Base-by-base conservation (phyloP, 352 stramenopile genomes). In the Globisporangium yorkense region DNA sequence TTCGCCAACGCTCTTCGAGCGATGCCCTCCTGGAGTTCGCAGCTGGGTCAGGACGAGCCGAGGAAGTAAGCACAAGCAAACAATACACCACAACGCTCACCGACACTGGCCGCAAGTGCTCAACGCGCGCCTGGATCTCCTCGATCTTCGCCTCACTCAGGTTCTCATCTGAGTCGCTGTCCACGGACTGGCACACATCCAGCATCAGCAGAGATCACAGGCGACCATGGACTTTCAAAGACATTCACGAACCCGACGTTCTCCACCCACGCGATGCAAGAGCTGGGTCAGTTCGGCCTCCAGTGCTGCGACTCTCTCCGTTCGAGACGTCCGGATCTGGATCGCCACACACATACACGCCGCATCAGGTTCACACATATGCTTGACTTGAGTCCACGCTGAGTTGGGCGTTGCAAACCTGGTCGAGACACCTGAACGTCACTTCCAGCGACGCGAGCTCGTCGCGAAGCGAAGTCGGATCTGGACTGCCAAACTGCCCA, bases 401-500 rank as follows among this genome's bases (percentile, higher is more conserved):
- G 24, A 8, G 3, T 5, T 1, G 16, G 35, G 12, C 39, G 5
- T 20, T 16, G 15, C 18, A 20, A 31, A 82, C 73, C 57, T 67
- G 70, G 20, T 78, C 60, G 4, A 83, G 46, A 37, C 71, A 72
- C 18, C 74, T 67, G 37, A 68, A 70, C 40, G 79, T 73, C 44
- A 75, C 63, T 51, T 77, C 66, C 33, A 83, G 49, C 15, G 66
- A 57, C 13, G 62, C 61, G 18, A 80, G 61, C 51, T 55, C 48
- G 33, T 83, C 68, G 1, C 71, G 66, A 10, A 78, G 59, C n/a
- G 63, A 43, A 13, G 55, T 54, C 9, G 48, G 29, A 3, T 47
- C 40, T 41, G 59, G 4, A 10, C 21, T 40, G 21, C 54, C 56
- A 40, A 67, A 54, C 43, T 71, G 41, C 2, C 60, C 1, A 1